Base-by-base conservation (phyloP, 495 filamentous ascomycete genomes). In the Lineolata rhizophorae region DNA sequence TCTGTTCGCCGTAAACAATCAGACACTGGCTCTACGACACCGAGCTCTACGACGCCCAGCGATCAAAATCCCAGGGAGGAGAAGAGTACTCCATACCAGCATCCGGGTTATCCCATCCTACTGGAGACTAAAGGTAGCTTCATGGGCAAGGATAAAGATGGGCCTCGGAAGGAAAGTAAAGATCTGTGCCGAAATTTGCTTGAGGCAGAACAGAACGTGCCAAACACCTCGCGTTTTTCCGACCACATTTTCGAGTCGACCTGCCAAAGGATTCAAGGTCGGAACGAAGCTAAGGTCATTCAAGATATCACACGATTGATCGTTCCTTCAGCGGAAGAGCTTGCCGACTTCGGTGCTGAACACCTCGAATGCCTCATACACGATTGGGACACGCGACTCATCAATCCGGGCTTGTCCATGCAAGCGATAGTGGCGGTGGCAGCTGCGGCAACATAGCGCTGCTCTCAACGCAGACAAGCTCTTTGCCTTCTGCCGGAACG, bases 71-170 rank as follows among this genome's bases (percentile, higher is more conserved):
- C 47, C 29, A 47, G 53, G 24, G 47, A 51, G 28, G 43, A 22
- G 15, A 46, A 58, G 39, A 61, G 56, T 37, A 40, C 46, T 10
- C 45, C 36, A 27, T 63, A 65, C 33, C 20, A 34, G 34, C 37
- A 49, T 18, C 11, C 28, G 14, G 6, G 16, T 12, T 30, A 30
- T 14, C 6, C 6, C 6, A 6, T 30, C 16, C 14, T 30, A 8
- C 28, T 30, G 6, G 11, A 6, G 14, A 18, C 28, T 8, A 30
- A 30, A 18, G 34, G 34, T 19, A 35, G 22, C 22, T 35, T 33
- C n/a, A 35, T 35, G 24, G 4, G 18, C 18, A 20, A 27, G 20
- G 27, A 3, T 9, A 4, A 34, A 14, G 10, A 5, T 8, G 24
- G 18, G 6, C 18, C 29, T 16, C 27, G 6, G 8, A 12, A 26